Conservation (phyloP, 139 green algal genomes). For the Tetratostichococcus sp. region DNA sequence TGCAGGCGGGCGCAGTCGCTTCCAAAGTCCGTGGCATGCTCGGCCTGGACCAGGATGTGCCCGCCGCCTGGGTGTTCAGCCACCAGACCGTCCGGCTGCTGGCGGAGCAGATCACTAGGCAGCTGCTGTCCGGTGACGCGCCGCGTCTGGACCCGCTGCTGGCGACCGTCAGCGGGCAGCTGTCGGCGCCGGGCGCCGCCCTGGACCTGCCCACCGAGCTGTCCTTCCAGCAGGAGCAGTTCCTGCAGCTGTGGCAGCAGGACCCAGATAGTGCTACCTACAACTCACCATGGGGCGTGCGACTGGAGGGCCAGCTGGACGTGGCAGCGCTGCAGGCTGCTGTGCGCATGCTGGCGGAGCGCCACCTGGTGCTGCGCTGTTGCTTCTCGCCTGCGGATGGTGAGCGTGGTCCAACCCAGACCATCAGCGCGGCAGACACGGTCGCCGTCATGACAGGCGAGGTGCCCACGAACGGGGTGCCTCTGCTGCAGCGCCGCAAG, state of each 20-base stretch:
- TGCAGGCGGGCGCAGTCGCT: constrained; percentile 16
- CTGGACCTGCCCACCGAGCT: too few relatives aligned
- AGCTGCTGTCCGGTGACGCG: neutral
- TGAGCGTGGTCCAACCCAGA: too few relatives aligned
- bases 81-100: constrained; percentile 13
- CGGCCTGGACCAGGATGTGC: neutral
- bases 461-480: too few relatives aligned
- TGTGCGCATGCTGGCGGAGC: neutral
- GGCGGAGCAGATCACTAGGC: neutral
- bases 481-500: too few relatives aligned
- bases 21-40: neutral
- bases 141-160: neutral
- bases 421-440: too few relatives aligned
- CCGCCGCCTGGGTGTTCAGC: constrained; percentile 12
- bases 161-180: too few relatives aligned
- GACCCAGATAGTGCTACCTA: neutral
- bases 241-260: neutral
- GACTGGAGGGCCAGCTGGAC: neutral
- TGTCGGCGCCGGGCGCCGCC: too few relatives aligned
- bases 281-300: neutral
- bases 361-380: constrained; percentile 3
- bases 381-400: too few relatives aligned
- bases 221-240: too few relatives aligned
- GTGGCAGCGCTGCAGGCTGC: neutral
- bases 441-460: too few relatives aligned